Evolutionary conservation across 495 filamentous ascomycete species (phyloP).

Genomic region (Hyaloscypha finlandica): DNA sequence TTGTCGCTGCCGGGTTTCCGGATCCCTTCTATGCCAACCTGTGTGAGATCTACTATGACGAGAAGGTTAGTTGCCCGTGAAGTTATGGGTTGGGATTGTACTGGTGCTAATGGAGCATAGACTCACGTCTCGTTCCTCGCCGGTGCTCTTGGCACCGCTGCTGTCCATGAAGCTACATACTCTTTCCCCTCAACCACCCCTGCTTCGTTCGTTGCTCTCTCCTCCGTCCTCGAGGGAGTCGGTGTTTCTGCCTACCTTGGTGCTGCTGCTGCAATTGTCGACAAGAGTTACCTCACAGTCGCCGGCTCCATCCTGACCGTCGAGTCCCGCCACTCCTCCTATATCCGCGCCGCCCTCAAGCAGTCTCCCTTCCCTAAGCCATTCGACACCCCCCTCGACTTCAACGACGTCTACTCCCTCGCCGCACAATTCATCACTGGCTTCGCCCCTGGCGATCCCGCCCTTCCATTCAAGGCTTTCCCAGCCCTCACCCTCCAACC

Average conservation of each 20-base stretch:
- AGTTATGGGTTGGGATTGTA: neutral
- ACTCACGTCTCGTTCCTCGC: conserved; percentile 48
- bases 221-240: conserved; percentile 46
- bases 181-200: conserved; percentile 44
- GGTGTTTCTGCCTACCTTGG: conserved; percentile 45
- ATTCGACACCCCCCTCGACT: conserved; percentile 46
- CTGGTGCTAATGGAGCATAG: conserved; percentile 31
- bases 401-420: conserved; percentile 48
- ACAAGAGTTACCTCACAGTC: conserved; percentile 44
- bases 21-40: conserved; percentile 56
- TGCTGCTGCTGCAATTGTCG: conserved; percentile 40
- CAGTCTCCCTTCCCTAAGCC: conserved; percentile 46
- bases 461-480: conserved; percentile 46
- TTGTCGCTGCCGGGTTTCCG: conserved; percentile 53
- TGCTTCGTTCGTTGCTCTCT: conserved; percentile 44
- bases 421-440: conserved; percentile 47
- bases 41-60: conserved; percentile 27
- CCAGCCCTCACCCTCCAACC: conserved; percentile 31
- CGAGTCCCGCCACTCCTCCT: conserved; percentile 50
- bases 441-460: conserved; percentile 38
- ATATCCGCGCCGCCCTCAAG: conserved; percentile 38
- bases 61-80: conserved; percentile 9
- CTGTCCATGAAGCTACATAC: conserved; percentile 43
- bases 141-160: conserved; percentile 34
- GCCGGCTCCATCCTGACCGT: conserved; percentile 50